Evolutionary conservation across 2,329 filamentous ascomycete species (phyloP), one percentile per base, ranked within the genome.

Genomic region (Phyllosticta citriasiana): DNA sequence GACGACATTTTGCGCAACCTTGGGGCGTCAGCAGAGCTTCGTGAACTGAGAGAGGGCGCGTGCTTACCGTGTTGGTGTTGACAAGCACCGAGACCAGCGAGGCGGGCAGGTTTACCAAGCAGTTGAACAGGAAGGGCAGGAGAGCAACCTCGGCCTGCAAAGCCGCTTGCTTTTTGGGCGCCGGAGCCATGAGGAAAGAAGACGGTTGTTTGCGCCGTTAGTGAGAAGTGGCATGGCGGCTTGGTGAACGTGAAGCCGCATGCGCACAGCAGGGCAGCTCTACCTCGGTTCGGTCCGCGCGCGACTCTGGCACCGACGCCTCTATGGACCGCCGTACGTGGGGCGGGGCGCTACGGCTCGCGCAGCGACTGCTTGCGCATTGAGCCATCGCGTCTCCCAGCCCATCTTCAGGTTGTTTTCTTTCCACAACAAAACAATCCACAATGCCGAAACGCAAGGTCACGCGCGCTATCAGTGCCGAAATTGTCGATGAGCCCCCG

Each of bases 1-100:
- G 64, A 97, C 84, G 67, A 97, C 90, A 88, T 97, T 96, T 77
- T 99, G 94, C 35, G 89, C 90, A 63, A 92, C 83, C 91, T 95
- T 27, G 16, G 30, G 26, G 16, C 14, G 54, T 61, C 24, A 61
- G 54, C 68, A 30, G 9, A 47, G 62, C 88, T 81, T 88, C 91
- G 67, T 26, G 67, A 33, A 66, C 65, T 22, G 35, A 6, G 52
- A 16, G 33, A 26, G 24, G 10, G 53, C 61, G 50, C 50, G 35
- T 24, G 73, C 88, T 76, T 80, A 96, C 89, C 53, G 92, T 92
- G 72, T 97, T 95, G 67, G 92, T 84, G 76, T 92, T 96, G 67
- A 93, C 84, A 57, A 99, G 83, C 59, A 96, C 77, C 40, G 89
- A 87, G 61, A 95, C 91, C 61, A 99, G 80, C 26, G 89, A 88